Conservation (phyloP, 495 filamentous ascomycete species). For the Sabuloglossum arenarium region DNA sequence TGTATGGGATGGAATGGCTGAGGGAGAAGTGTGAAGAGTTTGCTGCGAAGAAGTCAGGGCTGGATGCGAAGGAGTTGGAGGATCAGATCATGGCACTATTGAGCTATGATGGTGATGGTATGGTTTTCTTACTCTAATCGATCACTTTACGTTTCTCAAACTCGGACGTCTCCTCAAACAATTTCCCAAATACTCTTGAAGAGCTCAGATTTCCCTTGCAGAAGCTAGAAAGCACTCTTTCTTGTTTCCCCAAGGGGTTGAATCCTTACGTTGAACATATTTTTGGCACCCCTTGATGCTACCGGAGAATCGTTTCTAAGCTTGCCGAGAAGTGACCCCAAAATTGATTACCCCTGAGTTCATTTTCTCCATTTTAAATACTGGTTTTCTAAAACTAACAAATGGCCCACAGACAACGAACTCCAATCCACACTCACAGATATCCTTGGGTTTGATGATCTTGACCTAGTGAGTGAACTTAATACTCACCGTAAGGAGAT, state of each 20-base stretch:
- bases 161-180: no score
- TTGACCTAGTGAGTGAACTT: conserved; percentile 74
- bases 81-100: conserved; percentile 51
- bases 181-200: no score
- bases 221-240: no score
- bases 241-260: no score
- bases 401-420: conserved; percentile 38
- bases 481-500: conserved; percentile 53
- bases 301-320: no score
- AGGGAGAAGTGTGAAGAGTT: conserved; percentile 37
- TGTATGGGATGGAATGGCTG: conserved; percentile 39
- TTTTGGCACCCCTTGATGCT: no score
- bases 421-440: conserved; percentile 80
- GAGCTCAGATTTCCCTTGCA: no score
- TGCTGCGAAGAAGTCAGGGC: conserved; percentile 34
- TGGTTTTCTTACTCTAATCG: not conserved
- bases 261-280: no score
- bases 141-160: not conserved
- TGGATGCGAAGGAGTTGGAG: conserved; percentile 39
- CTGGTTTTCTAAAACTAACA: not conserved
- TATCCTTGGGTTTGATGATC: conserved; percentile 74
- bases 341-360: not conserved
- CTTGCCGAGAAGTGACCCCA: not conserved
- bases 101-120: conserved; percentile 29
- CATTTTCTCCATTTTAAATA: not conserved